phyloP scores from a whole-genome alignment of 139 green algal genomes.

The Edaphochlamys debaryana region DNA sequence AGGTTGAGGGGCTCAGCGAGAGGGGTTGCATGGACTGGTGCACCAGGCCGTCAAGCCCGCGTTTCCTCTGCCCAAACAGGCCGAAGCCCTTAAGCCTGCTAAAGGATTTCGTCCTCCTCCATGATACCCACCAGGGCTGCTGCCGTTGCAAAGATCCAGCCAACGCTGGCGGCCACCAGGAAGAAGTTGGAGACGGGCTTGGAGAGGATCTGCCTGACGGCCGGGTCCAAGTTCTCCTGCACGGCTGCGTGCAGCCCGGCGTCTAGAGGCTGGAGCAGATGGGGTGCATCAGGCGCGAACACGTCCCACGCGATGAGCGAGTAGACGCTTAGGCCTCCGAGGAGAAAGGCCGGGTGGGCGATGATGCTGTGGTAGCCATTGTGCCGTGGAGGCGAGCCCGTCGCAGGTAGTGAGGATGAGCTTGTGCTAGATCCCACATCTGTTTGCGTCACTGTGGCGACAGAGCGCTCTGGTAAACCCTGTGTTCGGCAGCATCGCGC shows the following conservation, averaged over 20 bases:
- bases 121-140: constrained; percentile 18
- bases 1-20: too few species aligned
- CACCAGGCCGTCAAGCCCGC: too few species aligned
- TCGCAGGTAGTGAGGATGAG: too few species aligned
- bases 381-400: too few species aligned
- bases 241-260: not conserved
- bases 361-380: not conserved
- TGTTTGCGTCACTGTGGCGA: too few species aligned
- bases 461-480: too few species aligned
- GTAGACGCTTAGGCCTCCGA: not conserved
- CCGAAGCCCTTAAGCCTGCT: too few species aligned
- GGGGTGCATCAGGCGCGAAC: not conserved
- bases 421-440: too few species aligned
- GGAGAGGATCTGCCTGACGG: not conserved
- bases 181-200: constrained; percentile 3
- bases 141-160: constrained; percentile 24
- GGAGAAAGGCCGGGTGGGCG: not conserved
- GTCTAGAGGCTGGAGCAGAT: constrained; percentile 22
- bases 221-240: not conserved
- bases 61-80: too few species aligned
- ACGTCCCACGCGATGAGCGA: constrained; percentile 12
- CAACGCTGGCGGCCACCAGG: not conserved
- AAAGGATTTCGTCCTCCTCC: too few species aligned
- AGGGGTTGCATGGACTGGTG: too few species aligned
- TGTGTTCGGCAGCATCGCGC: too few species aligned